A percentile compares a stretch with the other conserved stretches of the same genome.
These are phyloP conservation scores for Botryococcus braunii DNA, from an alignment of 163 green algal species.

Conservation along the genomic window DNA sequence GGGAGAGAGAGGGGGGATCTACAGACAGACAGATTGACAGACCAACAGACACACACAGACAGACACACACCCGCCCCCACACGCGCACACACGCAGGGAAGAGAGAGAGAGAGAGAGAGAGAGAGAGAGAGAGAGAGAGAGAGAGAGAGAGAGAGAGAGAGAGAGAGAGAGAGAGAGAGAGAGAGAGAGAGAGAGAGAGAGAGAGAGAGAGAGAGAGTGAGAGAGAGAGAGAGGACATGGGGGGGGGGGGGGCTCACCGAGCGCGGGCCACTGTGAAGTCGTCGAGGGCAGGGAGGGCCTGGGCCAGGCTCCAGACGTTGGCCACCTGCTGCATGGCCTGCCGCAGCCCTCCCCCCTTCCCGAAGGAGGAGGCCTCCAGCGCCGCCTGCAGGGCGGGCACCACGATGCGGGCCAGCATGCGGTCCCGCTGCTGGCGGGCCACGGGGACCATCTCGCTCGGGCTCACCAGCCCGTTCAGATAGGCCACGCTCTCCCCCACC, in stretches of 20 bases:
- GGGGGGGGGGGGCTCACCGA: constrained; percentile 12
- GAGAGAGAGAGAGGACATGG: no score
- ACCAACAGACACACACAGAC: no score
- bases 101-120: no score
- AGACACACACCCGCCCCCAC: no score
- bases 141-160: no score
- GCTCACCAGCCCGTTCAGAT: constrained; percentile 27
- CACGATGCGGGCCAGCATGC: constrained; percentile 21
- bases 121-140: no score
- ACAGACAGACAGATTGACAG: no score
- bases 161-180: no score
- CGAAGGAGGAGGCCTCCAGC: background rate
- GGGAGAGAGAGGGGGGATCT: no score
- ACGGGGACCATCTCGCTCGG: constrained; percentile 23
- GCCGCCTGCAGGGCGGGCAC: background rate
- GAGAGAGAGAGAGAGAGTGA: no score
- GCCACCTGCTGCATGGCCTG: constrained; percentile 25
- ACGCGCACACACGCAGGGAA: no score
- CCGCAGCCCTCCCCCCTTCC: background rate
- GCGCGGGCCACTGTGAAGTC: constrained; percentile 21
- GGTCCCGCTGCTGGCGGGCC: constrained; percentile 23
- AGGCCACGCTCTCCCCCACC: constrained; percentile 22
- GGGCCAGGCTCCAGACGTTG: constrained; percentile 20
- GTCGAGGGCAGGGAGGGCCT: constrained; percentile 20
- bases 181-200: no score